Conservation (phyloP, 2,329 filamentous ascomycete genomes). For the Cryoendolithus antarcticus region DNA sequence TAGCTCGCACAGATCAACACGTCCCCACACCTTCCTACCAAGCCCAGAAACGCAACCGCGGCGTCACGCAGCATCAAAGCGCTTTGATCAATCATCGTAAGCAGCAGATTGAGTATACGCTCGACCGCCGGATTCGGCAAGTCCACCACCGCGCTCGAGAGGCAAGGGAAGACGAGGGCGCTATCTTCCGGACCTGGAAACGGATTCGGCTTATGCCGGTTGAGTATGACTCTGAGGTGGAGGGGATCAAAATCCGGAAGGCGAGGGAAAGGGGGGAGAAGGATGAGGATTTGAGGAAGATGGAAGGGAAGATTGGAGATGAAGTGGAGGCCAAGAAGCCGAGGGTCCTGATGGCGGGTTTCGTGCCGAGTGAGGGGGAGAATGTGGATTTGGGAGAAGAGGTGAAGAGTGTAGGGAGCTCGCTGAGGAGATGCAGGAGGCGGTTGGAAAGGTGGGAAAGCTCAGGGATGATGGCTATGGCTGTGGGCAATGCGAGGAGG, state of each 20-base stretch:
- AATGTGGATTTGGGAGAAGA: slow-evolving; percentile 68
- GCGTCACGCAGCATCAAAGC: slow-evolving; percentile 69
- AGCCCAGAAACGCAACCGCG: slow-evolving; percentile 47
- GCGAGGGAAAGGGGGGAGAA: slow-evolving; percentile 22
- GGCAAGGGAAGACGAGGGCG: slow-evolving; percentile 50
- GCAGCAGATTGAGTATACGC: slow-evolving; percentile 68
- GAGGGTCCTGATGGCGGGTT: slow-evolving; percentile 32
- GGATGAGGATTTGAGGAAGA: slow-evolving; percentile 19
- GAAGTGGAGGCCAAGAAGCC: slow-evolving; percentile 14
- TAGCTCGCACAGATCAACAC: slow-evolving; percentile 14
- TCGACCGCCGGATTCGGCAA: slow-evolving; percentile 61
- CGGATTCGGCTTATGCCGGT: slow-evolving; percentile 42
- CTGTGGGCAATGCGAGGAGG: slow-evolving; percentile 11
- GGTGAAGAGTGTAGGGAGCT: slow-evolving; percentile 51
- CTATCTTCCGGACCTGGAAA: slow-evolving; percentile 53
- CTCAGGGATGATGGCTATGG: slow-evolving; percentile 8
- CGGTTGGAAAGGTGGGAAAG: slow-evolving; percentile 58
- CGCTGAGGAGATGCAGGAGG: slow-evolving; percentile 52
- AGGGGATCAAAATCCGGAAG: slow-evolving; percentile 17
- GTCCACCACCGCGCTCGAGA: slow-evolving; percentile 54
- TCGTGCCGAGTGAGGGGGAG: slow-evolving; percentile 49
- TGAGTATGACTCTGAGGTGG: slow-evolving; percentile 37
- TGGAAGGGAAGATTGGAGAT: slow-evolving; percentile 8
- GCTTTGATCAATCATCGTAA: slow-evolving; percentile 69
- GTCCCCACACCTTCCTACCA: slow-evolving; percentile 23